Evolutionary conservation across 1,284 basidiomycete species (phyloP).

Genomic region (Meira nashicola): DNA sequence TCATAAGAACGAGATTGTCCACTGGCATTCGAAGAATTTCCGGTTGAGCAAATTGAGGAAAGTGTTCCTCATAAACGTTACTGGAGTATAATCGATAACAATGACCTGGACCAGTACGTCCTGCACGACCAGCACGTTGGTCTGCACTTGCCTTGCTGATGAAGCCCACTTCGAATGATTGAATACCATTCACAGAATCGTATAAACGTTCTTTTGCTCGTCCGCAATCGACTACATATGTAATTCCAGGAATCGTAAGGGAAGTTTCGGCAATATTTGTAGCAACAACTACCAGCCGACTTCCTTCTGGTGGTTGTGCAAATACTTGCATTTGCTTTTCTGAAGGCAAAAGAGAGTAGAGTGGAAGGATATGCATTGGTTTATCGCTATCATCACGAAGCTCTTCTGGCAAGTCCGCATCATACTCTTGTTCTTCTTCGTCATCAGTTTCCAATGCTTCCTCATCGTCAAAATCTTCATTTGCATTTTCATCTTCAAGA

Average conservation of each 20-base stretch:
- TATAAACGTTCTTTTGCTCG: constrained; percentile 74
- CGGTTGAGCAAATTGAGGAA: constrained; percentile 77
- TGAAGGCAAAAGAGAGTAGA: constrained; percentile 68
- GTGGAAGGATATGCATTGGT: constrained; percentile 62
- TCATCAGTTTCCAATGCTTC: constrained; percentile 50
- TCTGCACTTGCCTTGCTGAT: constrained; percentile 71
- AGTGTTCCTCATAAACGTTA: constrained; percentile 83
- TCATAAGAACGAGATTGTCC: constrained; percentile 92
- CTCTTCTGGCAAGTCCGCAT: constrained; percentile 35
- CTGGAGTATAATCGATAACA: constrained; percentile 71
- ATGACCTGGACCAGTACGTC: constrained; percentile 72
- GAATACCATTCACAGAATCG: constrained; percentile 62
- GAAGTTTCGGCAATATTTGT: constrained; percentile 78
- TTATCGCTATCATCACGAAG: constrained; percentile 37
- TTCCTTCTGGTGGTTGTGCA: constrained; percentile 62
- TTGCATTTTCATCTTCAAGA: constrained; percentile 53
- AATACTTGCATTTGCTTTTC: constrained; percentile 74
- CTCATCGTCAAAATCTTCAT: constrained; percentile 56
- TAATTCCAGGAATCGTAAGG: constrained; percentile 70
- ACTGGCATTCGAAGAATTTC: constrained; percentile 95
- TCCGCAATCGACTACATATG: constrained; percentile 72
- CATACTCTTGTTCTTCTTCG: constrained; percentile 26
- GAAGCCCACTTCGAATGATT: constrained; percentile 69
- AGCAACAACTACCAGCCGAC: constrained; percentile 67
- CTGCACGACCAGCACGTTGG: constrained; percentile 70